Evolutionary conservation across 768 basidiomycete genomes (phyloP), one percentile per base, ranked within the genome.

Genomic region (Phylloporus sp.): DNA sequence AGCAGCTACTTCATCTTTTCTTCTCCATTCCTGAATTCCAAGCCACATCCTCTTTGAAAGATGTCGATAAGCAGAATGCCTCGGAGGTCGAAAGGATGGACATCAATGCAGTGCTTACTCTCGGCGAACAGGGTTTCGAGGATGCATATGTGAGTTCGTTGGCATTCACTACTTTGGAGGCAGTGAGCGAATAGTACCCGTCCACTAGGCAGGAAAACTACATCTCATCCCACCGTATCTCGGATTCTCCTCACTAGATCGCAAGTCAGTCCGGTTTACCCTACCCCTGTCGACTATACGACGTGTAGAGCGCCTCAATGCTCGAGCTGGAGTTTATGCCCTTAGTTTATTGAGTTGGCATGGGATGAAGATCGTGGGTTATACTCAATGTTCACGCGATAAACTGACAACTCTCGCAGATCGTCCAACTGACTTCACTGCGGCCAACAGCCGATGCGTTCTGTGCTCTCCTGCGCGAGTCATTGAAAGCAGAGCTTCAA

Each of bases 261-360:
- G 87, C 63, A 93, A 93, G 66, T 94, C 91, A 22, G 93, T 94
- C 52, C 79, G 86, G 39, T 93, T 93, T 71, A 92, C 93, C 8
- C 72, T 98, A 9, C 95, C 97, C 27, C 78, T 99, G 38, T 92
- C 87, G 47, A 93, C 93, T 6, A 84, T 99, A 59, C 82, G 97
- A 46, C 77, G 97, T 49, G 97, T 99, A 20, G 97, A 99, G 71
- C 76, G 93, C 43, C 78, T 97, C 47, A 97, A 95, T 67, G 88
- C 93, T 11, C 82, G 93, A 13, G 89, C 93, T 26, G 97, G 97
- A 6, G 87, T 97, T 32, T 97, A 97, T 66, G 95, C 95, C n/a
- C 79, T 99, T 27, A 94, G 92, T 61, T 73, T 98, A 18, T 80
- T 85, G n/a, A 82, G 90, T 46, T 97, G 94, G 91, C 93, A 98